These are phyloP conservation scores for Kokia cookei DNA, from an alignment of 441 rosid species.

Conservation along the genomic window DNA sequence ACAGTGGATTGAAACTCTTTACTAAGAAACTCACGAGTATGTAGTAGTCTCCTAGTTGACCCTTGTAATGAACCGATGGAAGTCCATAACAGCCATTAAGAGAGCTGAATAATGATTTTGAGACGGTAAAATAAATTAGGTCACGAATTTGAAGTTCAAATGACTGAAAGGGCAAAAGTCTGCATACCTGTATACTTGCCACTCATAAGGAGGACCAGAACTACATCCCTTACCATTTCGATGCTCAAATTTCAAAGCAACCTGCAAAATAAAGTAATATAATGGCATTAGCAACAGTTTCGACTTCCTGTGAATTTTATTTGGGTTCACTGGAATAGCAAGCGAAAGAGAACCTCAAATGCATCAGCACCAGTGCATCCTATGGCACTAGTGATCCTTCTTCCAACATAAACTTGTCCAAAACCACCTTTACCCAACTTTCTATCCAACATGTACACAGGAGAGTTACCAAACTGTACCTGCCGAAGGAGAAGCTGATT, in stretches of 20 bases:
- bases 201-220: slow-evolving; percentile 47
- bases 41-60: slow-evolving; percentile 46
- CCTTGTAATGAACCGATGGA: slow-evolving; percentile 47
- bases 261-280: slow-evolving; percentile 22
- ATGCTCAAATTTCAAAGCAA: slow-evolving; percentile 47
- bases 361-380: slow-evolving; percentile 40
- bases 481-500: slow-evolving; percentile 5
- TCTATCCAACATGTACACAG: slow-evolving; percentile 38
- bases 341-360: slow-evolving; percentile 28
- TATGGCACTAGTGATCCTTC: slow-evolving; percentile 30
- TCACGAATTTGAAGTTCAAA: background rate
- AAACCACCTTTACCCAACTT: slow-evolving; percentile 53
- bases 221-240: slow-evolving; percentile 45
- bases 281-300: background rate
- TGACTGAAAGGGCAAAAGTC: background rate
- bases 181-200: slow-evolving; percentile 47
- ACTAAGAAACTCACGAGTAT: slow-evolving; percentile 27
- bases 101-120: slow-evolving; percentile 20
- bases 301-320: background rate
- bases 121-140: slow-evolving; percentile 14
- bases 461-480: slow-evolving; percentile 44
- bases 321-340: background rate
- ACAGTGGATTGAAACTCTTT: background rate
- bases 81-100: slow-evolving; percentile 48
- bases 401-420: slow-evolving; percentile 51